Evolutionary conservation across 2,329 filamentous ascomycete genomes (phyloP).

Genomic region (Paramyrothecium sp.): DNA sequence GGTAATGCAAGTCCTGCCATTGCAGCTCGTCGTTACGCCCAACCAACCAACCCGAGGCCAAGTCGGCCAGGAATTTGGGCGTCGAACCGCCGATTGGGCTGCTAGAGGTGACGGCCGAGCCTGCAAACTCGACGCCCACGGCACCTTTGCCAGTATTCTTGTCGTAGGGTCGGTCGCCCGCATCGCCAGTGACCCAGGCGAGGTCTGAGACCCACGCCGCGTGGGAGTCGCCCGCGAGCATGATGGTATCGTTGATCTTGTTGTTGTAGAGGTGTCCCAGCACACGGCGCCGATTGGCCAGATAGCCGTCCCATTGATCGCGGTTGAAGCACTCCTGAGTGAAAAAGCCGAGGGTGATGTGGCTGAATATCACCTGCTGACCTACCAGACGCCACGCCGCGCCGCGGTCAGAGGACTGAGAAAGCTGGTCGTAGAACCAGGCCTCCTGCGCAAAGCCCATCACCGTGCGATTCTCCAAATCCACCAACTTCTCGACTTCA

Average conservation of each 20-base stretch:
- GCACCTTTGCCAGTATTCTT: slow-evolving; percentile 50
- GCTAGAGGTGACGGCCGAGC: slow-evolving; percentile 61
- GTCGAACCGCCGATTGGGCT: slow-evolving; percentile 28
- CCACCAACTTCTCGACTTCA: background rate
- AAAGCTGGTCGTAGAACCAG: slow-evolving; percentile 67
- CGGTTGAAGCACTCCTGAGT: slow-evolving; percentile 19
- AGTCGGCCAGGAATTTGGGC: background rate
- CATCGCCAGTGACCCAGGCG: slow-evolving; percentile 43
- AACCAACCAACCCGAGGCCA: slow-evolving; percentile 4
- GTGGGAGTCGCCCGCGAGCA: slow-evolving; percentile 70
- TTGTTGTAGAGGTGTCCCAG: slow-evolving; percentile 64
- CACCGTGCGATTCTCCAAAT: slow-evolving; percentile 51
- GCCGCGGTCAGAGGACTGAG: slow-evolving; percentile 55
- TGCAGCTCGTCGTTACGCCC: slow-evolving; percentile 61
- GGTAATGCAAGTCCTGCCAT: slow-evolving; percentile 73
- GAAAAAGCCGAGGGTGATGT: slow-evolving; percentile 34
- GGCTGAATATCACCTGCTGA: slow-evolving; percentile 68
- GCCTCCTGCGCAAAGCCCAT: slow-evolving; percentile 73
- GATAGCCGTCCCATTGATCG: slow-evolving; percentile 54
- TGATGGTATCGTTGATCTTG: slow-evolving; percentile 70
- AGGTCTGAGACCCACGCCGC: slow-evolving; percentile 61
- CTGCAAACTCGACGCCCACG: slow-evolving; percentile 64
- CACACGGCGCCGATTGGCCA: slow-evolving; percentile 69
- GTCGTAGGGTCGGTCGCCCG: slow-evolving; percentile 50
- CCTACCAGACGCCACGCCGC: slow-evolving; percentile 73